phyloP scores from a whole-genome alignment of 2,329 filamentous ascomycete genomes.

The Trichoderma breve region DNA sequence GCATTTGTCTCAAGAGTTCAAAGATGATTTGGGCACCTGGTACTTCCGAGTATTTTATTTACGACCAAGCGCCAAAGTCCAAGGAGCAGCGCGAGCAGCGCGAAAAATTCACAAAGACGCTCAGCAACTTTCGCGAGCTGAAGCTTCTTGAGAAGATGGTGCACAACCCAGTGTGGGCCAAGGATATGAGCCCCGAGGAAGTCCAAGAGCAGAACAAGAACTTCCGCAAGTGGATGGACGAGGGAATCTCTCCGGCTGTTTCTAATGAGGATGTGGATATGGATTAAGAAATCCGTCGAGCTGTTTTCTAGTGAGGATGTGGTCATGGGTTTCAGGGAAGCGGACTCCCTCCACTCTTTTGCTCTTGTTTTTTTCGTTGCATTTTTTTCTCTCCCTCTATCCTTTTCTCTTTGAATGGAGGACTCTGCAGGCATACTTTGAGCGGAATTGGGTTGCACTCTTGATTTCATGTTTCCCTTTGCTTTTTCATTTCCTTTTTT shows the following conservation, averaged over 20 bases:
- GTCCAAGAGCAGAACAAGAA: conserved; percentile 72
- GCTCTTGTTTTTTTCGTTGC: neutral
- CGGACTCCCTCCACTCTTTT: neutral
- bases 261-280: conserved; percentile 35
- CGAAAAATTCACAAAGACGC: conserved; percentile 51
- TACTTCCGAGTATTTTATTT: conserved; percentile 69
- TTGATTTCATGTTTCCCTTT: neutral
- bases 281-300: conserved; percentile 35
- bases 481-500: neutral
- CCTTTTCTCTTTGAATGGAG: conserved; percentile 21
- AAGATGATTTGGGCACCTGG: conserved; percentile 74
- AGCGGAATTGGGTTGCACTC: conserved; percentile 8
- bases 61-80: conserved; percentile 65
- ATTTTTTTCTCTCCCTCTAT: conserved; percentile 22
- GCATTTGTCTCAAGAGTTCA: conserved; percentile 74
- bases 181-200: conserved; percentile 74
- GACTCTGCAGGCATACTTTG: conserved; percentile 16
- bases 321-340: conserved; percentile 22
- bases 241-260: conserved; percentile 43
- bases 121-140: conserved; percentile 62
- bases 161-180: conserved; percentile 76
- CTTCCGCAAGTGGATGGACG: conserved; percentile 53
- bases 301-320: conserved; percentile 33
- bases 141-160: conserved; percentile 78
- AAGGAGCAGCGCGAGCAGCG: conserved; percentile 60